Percentiles rank a stretch among this genome's conserved stretches.
Conservation (phyloP, 805 yeast genomes). For the Millerozyma miso region DNA sequence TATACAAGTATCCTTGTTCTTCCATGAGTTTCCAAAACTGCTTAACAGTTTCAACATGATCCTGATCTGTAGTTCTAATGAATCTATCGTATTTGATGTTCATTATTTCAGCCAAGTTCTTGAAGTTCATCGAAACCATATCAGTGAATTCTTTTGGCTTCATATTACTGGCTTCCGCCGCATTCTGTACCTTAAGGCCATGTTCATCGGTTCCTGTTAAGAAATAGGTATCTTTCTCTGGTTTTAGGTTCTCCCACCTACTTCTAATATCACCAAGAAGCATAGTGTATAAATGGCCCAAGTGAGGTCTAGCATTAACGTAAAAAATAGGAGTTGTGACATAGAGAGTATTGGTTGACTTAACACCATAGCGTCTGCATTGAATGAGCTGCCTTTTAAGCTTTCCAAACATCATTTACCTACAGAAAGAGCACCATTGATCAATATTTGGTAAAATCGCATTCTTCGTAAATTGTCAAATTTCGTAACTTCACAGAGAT, state of each 20-base stretch:
- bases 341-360: conserved; percentile 34
- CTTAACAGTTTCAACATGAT: conserved; percentile 64
- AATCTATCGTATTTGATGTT: conserved; percentile 67
- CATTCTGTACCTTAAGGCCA: conserved; percentile 88
- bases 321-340: conserved; percentile 92
- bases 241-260: conserved; percentile 59
- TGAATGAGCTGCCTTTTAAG: neutral
- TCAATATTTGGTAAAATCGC: too few relatives aligned
- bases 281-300: conserved; percentile 91
- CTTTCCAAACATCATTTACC: neutral
- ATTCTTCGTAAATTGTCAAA: neutral
- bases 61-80: conserved; percentile 84
- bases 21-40: conserved; percentile 64
- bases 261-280: conserved; percentile 72
- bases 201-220: conserved; percentile 97
- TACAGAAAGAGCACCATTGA: too few relatives aligned
- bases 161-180: conserved; percentile 53
- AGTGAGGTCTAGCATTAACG: conserved; percentile 91
- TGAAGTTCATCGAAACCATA: conserved; percentile 58
- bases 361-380: neutral
- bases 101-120: conserved; percentile 53
- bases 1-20: conserved; percentile 64
- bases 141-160: conserved; percentile 70
- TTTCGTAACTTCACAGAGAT: neutral
- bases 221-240: conserved; percentile 40